phyloP scores from a whole-genome alignment of 805 yeast genomes.

The Cyberlindnera nakhonratchasimensis region DNA sequence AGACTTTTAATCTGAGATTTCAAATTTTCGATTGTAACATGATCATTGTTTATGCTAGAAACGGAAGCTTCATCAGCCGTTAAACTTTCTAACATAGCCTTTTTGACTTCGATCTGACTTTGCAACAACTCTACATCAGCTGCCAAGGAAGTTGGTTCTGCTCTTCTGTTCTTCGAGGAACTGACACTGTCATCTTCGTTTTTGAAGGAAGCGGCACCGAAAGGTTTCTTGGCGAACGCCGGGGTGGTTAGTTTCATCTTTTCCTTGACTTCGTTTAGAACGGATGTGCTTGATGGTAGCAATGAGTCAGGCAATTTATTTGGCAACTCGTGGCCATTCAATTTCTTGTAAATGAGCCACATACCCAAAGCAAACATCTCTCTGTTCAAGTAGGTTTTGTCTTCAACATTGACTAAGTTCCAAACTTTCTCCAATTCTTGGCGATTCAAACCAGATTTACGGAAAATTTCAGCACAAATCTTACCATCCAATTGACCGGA shows the following conservation, averaged over 20 bases:
- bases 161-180: slow-evolving; percentile 62
- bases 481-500: slow-evolving; percentile 75
- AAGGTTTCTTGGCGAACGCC: slow-evolving; percentile 18
- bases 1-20: slow-evolving; percentile 53
- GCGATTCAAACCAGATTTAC: slow-evolving; percentile 86
- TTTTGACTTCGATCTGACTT: slow-evolving; percentile 67
- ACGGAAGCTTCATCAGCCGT: slow-evolving; percentile 27
- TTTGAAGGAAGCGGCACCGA: slow-evolving; percentile 51
- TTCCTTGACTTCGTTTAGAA: slow-evolving; percentile 71
- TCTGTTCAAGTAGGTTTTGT: slow-evolving; percentile 76
- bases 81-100: slow-evolving; percentile 63
- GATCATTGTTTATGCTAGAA: slow-evolving; percentile 35
- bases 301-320: slow-evolving; percentile 79
- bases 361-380: slow-evolving; percentile 96
- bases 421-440: slow-evolving; percentile 86
- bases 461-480: slow-evolving; percentile 80
- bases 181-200: slow-evolving; percentile 64
- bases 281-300: slow-evolving; percentile 79
- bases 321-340: slow-evolving; percentile 89
- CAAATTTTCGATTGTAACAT: slow-evolving; percentile 57
- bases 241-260: slow-evolving; percentile 28
- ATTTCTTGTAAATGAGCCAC: slow-evolving; percentile 89
- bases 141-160: slow-evolving; percentile 12
- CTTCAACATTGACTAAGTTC: slow-evolving; percentile 81
- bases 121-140: slow-evolving; percentile 47